phyloP scores from a whole-genome alignment of 257 asterid species.

The Asclepias syriaca region DNA sequence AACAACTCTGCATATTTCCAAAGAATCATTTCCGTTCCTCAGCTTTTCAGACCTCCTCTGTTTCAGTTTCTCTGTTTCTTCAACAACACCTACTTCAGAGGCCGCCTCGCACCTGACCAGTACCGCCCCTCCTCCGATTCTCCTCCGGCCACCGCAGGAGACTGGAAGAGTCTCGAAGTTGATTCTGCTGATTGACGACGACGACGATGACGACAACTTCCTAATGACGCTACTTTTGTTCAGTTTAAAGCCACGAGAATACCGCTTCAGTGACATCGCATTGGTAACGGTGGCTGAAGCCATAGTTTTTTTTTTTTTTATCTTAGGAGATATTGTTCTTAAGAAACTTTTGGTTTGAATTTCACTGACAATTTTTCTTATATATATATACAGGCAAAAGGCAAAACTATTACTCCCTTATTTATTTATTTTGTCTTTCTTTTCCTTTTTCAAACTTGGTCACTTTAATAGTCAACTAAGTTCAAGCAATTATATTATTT shows the following conservation, averaged over 20 bases:
- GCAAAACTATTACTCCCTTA: too few species aligned
- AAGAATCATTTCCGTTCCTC: constrained; percentile 63
- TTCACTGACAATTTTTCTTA: neutral
- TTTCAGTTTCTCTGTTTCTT: constrained; percentile 30
- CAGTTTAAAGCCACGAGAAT: neutral
- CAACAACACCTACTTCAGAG: constrained; percentile 36
- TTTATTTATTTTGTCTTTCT: too few species aligned
- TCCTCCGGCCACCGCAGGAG: neutral
- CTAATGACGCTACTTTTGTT: neutral
- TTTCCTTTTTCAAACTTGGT: too few species aligned
- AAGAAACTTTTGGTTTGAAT: neutral
- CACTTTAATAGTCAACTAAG: too few species aligned
- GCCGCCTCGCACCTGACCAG: constrained; percentile 52
- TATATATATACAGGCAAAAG: too few species aligned
- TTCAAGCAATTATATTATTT: too few species aligned
- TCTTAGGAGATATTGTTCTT: neutral
- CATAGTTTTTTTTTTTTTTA: neutral
- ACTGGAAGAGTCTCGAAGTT: neutral
- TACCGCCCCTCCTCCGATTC: neutral
- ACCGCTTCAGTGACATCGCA: neutral
- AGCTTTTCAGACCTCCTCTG: constrained; percentile 36
- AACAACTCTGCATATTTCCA: constrained; percentile 83
- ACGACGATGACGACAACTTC: neutral
- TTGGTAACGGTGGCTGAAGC: constrained; percentile 1
- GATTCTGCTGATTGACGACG: neutral